These are phyloP conservation scores for Aspergillus campestris DNA, from an alignment of 495 filamentous ascomycete species.

Conservation along the genomic window DNA sequence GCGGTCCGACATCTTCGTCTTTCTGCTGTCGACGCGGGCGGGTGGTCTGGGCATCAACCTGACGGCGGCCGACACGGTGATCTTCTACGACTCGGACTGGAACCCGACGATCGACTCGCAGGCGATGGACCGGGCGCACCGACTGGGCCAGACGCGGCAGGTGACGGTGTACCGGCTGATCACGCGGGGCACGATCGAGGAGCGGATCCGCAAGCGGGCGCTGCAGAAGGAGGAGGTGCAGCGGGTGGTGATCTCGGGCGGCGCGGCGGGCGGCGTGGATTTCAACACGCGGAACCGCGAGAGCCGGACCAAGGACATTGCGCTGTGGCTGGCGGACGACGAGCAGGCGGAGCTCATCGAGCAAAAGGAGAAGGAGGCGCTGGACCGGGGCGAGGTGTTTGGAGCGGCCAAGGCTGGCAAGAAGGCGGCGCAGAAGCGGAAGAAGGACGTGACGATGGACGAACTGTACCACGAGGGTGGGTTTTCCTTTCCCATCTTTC, in stretches of 20 bases:
- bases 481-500: slow-evolving; percentile 15
- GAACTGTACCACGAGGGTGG: slow-evolving; percentile 98
- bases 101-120: slow-evolving; percentile 98
- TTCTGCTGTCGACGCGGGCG: slow-evolving; percentile 89
- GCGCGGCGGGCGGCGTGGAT: slow-evolving; percentile 73
- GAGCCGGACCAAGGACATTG: slow-evolving; percentile 91
- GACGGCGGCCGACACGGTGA: slow-evolving; percentile 86
- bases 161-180: slow-evolving; percentile 97
- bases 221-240: slow-evolving; percentile 99
- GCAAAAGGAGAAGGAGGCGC: slow-evolving; percentile 74
- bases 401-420: slow-evolving; percentile 48
- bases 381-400: slow-evolving; percentile 45
- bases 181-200: slow-evolving; percentile 94
- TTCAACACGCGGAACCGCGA: slow-evolving; percentile 87
- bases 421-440: slow-evolving; percentile 49
- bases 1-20: slow-evolving; percentile 88
- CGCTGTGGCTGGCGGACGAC: slow-evolving; percentile 93
- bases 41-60: slow-evolving; percentile 98
- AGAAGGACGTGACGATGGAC: slow-evolving; percentile 78
- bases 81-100: slow-evolving; percentile 99
- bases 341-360: slow-evolving; percentile 89
- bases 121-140: slow-evolving; percentile 98
- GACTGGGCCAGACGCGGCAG: slow-evolving; percentile 91
- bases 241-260: slow-evolving; percentile 93
- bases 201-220: slow-evolving; percentile 94